Evolutionary conservation across 441 rosid species (phyloP).

Genomic region (Gossypium gossypioides): DNA sequence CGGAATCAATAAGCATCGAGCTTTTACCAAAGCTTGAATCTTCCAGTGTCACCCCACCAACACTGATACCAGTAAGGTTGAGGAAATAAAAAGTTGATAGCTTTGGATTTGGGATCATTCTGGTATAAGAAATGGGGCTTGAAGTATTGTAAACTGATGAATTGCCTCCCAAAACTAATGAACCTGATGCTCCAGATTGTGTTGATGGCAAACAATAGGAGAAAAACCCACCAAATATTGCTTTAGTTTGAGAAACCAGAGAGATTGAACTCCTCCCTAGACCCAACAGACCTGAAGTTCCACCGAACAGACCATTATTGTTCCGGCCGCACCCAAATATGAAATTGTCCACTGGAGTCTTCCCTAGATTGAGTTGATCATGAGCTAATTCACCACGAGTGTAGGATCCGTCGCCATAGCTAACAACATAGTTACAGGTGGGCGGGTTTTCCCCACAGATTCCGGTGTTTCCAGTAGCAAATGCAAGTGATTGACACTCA

Average conservation of each 20-base stretch:
- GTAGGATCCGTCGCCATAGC: conserved; percentile 85
- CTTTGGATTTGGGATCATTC: conserved; percentile 48
- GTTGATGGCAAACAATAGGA: conserved; percentile 80
- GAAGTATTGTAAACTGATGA: conserved; percentile 50
- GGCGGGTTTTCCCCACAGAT: conserved; percentile 33
- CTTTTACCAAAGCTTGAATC: conserved; percentile 34
- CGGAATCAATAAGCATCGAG: conserved; percentile 65
- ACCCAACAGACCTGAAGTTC: conserved; percentile 83
- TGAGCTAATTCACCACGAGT: conserved; percentile 62
- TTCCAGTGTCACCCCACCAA: conserved; percentile 49
- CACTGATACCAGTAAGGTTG: conserved; percentile 55
- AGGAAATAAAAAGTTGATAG: conserved; percentile 66
- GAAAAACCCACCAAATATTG: conserved; percentile 56
- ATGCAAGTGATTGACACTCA: conserved; percentile 46
- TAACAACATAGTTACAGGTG: conserved; percentile 55
- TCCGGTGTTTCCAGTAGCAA: conserved; percentile 43
- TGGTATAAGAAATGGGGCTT: conserved; percentile 56
- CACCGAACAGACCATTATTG: conserved; percentile 71
- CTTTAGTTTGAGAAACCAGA: conserved; percentile 51
- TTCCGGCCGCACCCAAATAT: conserved; percentile 76
- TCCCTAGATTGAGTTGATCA: conserved; percentile 47
- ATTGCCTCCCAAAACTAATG: conserved; percentile 57
- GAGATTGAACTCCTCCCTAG: conserved; percentile 71
- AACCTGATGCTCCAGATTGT: conserved; percentile 56
- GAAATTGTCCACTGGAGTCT: conserved; percentile 30